Base-by-base conservation (phyloP, 495 filamentous ascomycete genomes). In the Pseudotulostoma volvatum region DNA sequence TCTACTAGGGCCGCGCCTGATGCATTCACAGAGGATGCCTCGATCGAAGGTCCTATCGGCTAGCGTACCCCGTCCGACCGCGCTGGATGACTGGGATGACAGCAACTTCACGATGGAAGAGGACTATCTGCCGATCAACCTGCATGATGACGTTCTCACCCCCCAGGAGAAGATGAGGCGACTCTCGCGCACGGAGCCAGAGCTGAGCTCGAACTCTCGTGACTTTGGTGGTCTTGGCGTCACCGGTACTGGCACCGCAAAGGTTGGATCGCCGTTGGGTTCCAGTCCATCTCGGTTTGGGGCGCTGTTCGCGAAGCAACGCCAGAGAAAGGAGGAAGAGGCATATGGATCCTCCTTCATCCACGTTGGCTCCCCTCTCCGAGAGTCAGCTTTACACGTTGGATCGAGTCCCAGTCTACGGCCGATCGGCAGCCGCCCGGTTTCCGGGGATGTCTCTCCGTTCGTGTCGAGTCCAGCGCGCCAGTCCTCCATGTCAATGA, bases 71-170 rank as follows among this genome's bases (percentile, higher is more conserved):
- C 54, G 78, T 47, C 57, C 69, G 37, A 66, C 73, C 33, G 63
- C 66, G 33, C 66, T 77, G 18, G 82, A 75, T 45, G 73, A 86
- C 41, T 84, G 81, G 77, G 88, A 92, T 39, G 71, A 78, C 41
- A 76, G 76, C 37, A 74, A 82, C 36, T 93, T 93, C 52, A 69
- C 81, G 16, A 88, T 88, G 57, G 88, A 96, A 55, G 90, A 96
- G 47, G 88, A 96, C 47, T 84, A 85, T 46, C 61, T 97, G 5
- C 90, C 90, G 1, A 78, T 77, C 25, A 79, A 80, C 31, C 62
- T 97, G 43, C 81, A 86, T 45, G 90, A 97, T 43, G 90, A 97
- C 51, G 74, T 97, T 28, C 70, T 96, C 37, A 96, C 88, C 0
- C 84, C 86, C 3, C 80, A 87, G 39, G 87, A 95, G 53, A 82